Percentiles rank a stretch among this genome's conserved stretches.
Conservation (phyloP, 768 basidiomycete genomes). For the Termitomyces sp. region DNA sequence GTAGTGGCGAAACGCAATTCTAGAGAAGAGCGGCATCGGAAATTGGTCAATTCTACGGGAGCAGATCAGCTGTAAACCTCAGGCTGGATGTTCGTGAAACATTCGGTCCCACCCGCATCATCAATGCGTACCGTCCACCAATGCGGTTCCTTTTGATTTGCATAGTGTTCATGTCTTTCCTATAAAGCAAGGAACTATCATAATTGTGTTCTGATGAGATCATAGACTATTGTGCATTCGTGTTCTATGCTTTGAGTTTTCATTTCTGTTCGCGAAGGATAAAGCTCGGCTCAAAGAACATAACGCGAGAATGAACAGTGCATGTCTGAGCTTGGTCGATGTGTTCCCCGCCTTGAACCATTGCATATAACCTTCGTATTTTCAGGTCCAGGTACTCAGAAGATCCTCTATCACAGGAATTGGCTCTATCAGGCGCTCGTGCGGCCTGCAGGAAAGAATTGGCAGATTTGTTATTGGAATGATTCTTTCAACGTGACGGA, state of each 20-base stretch:
- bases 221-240: too few relatives aligned
- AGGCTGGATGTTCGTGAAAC: too few relatives aligned
- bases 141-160: too few relatives aligned
- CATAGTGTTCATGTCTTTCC: too few relatives aligned
- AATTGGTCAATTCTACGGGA: not conserved
- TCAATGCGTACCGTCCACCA: too few relatives aligned
- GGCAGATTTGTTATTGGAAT: constrained; percentile 53
- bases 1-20: not conserved
- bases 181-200: too few relatives aligned
- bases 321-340: constrained; percentile 78
- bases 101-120: too few relatives aligned
- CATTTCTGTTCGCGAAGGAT: too few relatives aligned
- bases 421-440: constrained; percentile 64
- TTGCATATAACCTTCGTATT: not conserved
- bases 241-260: too few relatives aligned
- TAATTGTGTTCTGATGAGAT: too few relatives aligned
- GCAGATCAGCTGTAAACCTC: not conserved
- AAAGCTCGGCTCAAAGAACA: constrained; percentile 45
- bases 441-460: constrained; percentile 70
- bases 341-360: constrained; percentile 10
- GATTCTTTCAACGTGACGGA: not conserved
- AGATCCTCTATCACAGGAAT: constrained; percentile 73
- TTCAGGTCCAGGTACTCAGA: constrained; percentile 56
- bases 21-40: not conserved
- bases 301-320: constrained; percentile 82